A percentile compares a stretch with the other conserved stretches of the same genome.
These are phyloP conservation scores for Euclidium syriacum DNA, from an alignment of 345 rosid species.

Conservation along the genomic window DNA sequence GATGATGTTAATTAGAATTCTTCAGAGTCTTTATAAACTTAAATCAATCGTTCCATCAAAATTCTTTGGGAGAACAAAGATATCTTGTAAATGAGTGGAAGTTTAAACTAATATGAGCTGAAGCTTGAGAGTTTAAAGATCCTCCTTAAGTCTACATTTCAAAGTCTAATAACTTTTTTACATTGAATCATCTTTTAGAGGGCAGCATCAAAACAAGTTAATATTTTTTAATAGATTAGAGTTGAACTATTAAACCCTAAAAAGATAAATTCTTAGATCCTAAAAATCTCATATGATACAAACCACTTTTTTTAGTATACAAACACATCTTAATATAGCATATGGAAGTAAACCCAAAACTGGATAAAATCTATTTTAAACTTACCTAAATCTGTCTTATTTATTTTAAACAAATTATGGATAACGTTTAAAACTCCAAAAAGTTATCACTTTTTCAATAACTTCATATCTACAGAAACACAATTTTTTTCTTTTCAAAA, in stretches of 20 bases:
- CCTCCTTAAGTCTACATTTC: background rate
- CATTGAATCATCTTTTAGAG: background rate
- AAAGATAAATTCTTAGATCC: background rate
- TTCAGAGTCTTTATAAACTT: too few relatives aligned
- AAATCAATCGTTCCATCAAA: too few relatives aligned
- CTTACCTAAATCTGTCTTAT: background rate
- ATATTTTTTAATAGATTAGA: background rate
- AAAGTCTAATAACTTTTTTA: background rate
- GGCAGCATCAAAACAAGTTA: background rate
- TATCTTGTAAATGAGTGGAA: too few relatives aligned
- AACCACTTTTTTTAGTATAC: background rate
- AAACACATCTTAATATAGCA: background rate
- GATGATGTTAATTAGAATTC: too few relatives aligned
- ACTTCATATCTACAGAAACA: background rate
- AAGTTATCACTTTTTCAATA: conserved; percentile 7
- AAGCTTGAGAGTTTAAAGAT: too few relatives aligned
- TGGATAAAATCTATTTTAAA: conserved; percentile 11
- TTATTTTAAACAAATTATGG: background rate
- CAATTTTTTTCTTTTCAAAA: too few relatives aligned
- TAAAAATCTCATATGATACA: background rate
- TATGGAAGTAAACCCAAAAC: background rate
- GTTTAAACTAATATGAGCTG: too few relatives aligned
- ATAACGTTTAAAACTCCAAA: background rate
- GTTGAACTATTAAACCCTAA: background rate
- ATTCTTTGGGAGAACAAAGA: too few relatives aligned